Percentiles rank a stretch among this genome's conserved stretches.
Conservation (phyloP, 495 filamentous ascomycete genomes). For the Neurospora tetrasperma region DNA sequence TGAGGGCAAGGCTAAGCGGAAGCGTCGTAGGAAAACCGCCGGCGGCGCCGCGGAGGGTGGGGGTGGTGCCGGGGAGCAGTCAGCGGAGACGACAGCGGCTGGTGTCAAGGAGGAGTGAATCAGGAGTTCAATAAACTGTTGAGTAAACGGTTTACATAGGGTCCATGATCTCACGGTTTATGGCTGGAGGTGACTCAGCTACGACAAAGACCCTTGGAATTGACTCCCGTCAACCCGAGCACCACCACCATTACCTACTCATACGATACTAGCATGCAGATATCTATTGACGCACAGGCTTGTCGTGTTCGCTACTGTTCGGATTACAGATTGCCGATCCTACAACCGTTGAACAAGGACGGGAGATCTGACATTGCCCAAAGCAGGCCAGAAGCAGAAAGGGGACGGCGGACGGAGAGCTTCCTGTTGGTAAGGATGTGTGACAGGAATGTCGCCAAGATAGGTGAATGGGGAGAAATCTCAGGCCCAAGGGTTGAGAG, state of each 20-base stretch:
- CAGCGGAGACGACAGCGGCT: constrained; percentile 5
- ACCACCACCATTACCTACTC: background rate
- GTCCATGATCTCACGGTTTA: background rate
- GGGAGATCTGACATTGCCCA: background rate
- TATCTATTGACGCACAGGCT: background rate
- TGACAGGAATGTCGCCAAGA: background rate
- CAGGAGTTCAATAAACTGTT: background rate
- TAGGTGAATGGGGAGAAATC: background rate
- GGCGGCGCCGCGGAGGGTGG: constrained; percentile 4
- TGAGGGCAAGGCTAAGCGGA: constrained; percentile 30
- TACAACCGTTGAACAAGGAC: background rate
- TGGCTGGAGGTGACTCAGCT: background rate
- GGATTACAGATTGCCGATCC: background rate
- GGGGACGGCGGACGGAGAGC: too few relatives aligned
- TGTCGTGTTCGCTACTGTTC: background rate
- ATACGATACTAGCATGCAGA: background rate
- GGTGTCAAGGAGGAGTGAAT: constrained; percentile 5
- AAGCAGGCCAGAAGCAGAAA: background rate
- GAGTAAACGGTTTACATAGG: background rate
- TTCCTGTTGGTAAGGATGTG: too few relatives aligned
- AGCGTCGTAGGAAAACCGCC: constrained; percentile 33
- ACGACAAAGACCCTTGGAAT: background rate
- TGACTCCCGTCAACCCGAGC: background rate
- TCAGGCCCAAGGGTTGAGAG: background rate
- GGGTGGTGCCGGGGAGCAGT: background rate